Conservation (phyloP, 805 yeast genomes). For the Hagleromyces aurorensis region DNA sequence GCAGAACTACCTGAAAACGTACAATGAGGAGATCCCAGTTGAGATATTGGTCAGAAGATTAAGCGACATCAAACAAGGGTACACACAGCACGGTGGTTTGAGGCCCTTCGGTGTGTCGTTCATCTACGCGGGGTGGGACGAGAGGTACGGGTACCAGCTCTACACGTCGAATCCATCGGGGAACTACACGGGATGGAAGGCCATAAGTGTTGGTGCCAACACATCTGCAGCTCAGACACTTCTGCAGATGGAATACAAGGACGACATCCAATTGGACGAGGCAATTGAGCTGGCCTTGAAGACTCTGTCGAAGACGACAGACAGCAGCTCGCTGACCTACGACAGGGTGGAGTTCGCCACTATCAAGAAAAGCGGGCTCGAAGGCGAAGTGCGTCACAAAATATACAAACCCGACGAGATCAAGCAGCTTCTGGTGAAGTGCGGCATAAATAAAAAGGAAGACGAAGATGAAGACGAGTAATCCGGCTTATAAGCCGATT, state of each 20-base stretch:
- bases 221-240: constrained; percentile 93
- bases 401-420: constrained; percentile 79
- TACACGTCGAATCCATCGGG: constrained; percentile 97
- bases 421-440: constrained; percentile 59
- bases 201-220: constrained; percentile 94
- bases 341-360: constrained; percentile 94
- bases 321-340: constrained; percentile 71
- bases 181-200: constrained; percentile 97
- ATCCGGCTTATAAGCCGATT: too few relatives aligned
- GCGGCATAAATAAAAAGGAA: constrained; percentile 58
- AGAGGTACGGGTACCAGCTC: constrained; percentile 79
- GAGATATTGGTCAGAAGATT: constrained; percentile 80
- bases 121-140: constrained; percentile 93
- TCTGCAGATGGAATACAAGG: constrained; percentile 89
- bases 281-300: constrained; percentile 86
- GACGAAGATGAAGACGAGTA: constrained; percentile 37
- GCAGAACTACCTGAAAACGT: constrained; percentile 76
- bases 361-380: constrained; percentile 38
- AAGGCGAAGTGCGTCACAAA: constrained; percentile 52
- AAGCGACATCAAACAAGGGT: constrained; percentile 94
- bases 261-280: constrained; percentile 60
- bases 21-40: constrained; percentile 90
- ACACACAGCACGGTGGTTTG: constrained; percentile 97
- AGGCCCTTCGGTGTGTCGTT: constrained; percentile 98
- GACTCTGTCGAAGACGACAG: constrained; percentile 91